Percentiles rank a stretch among this genome's conserved stretches.
phyloP scores from a whole-genome alignment of 805 yeast species.

The Ogataea glucozyma region DNA sequence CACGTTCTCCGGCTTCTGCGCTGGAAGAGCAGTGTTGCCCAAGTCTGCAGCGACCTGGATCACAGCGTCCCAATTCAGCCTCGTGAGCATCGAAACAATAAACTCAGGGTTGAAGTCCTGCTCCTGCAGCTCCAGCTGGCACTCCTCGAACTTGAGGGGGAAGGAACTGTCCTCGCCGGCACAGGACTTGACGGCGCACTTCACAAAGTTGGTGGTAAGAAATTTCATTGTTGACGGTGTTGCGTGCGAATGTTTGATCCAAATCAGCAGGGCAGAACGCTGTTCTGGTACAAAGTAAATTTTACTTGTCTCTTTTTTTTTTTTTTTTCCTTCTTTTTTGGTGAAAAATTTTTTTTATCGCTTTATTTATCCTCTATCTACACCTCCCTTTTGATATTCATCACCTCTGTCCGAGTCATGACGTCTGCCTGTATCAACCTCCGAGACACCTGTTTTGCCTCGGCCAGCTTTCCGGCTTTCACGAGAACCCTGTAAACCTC shows the following conservation, averaged over 20 bases:
- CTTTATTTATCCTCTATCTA: neutral
- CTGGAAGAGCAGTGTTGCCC: conserved; percentile 64
- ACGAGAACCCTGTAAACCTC: conserved; percentile 10
- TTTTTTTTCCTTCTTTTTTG: no score
- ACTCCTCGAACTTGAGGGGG: conserved; percentile 70
- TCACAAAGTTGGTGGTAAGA: conserved; percentile 93
- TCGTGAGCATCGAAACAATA: conserved; percentile 68
- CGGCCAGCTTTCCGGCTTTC: conserved; percentile 12
- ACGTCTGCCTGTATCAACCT: neutral
- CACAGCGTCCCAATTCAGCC: conserved; percentile 88
- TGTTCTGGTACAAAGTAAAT: no score
- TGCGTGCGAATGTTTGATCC: no score
- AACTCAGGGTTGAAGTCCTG: conserved; percentile 84
- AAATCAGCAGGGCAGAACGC: no score
- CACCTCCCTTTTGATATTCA: neutral
- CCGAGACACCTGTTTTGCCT: conserved; percentile 10
- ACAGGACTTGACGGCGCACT: conserved; percentile 86
- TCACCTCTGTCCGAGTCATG: neutral
- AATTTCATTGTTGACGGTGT: conserved; percentile 65
- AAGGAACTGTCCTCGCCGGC: conserved; percentile 72
- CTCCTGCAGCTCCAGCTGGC: conserved; percentile 74
- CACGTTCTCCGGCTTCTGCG: conserved; percentile 56
- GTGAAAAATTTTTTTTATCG: conserved; percentile 1
- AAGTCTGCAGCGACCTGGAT: conserved; percentile 73
- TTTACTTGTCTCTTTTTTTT: no score